Evolutionary conservation across 768 basidiomycete genomes (phyloP), one percentile per base, ranked within the genome.

Genomic region (Tephrocybe sp.): DNA sequence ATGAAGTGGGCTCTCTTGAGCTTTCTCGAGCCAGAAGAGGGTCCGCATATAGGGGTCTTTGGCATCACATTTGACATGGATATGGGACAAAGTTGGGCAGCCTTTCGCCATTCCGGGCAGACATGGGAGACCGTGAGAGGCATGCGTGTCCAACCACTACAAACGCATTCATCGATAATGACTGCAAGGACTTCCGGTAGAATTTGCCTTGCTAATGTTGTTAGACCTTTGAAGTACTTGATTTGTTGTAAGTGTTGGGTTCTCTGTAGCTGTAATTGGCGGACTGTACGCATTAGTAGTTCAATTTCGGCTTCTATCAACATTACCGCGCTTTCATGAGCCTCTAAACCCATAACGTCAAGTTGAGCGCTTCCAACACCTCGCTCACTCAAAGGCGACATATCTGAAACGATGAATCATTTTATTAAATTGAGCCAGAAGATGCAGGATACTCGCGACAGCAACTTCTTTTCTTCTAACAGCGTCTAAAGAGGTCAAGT

Each of bases 71-170:
- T 81, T 71, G 43, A 84, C 66, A 50, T 80, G 77, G 46, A 84
- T 57, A 58, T 75, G 68, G 4, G 81, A 80, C 84, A 83, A 86
- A 19, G 66, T 32, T 61, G 63, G 13, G 79, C 69, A 1, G 80
- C 82, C 54, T 68, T 72, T 47, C 82, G 72, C 84, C 84, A 86
- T 43, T 74, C 67, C 3, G 75, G 71, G 57, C 82, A 86, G 34
- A 84, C 80, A 39, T 82, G 78, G 9, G 82, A 84, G 34, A 72
- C 73, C 26, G 75, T 68, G 12, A 85, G 59, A 16, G 83, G 83
- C 16, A 76, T 79, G 22, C 73, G 71, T 22, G 75, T 75, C 77
- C 79, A 83, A 11, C 78, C 76, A 38, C 71, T 69, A 18, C 63
- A 64, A 4, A 75, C 72, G 60, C 79, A 80, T 31, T 69, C 64